These are phyloP conservation scores for Phalaenopsis hybrid DNA, from an alignment of 116 monocot species.

Conservation along the genomic window DNA sequence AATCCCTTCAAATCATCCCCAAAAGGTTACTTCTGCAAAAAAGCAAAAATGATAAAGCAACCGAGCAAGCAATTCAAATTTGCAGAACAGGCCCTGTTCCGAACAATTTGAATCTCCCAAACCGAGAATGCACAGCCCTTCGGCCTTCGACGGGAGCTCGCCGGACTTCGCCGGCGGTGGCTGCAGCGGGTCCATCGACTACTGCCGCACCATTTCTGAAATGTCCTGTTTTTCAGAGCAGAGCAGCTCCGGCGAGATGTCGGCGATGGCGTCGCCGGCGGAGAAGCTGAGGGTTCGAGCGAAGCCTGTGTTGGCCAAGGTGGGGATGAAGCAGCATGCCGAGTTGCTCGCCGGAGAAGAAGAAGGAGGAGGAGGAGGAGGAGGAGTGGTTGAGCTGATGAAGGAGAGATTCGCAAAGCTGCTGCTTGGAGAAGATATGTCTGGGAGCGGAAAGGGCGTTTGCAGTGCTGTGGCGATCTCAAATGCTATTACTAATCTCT, in stretches of 20 bases:
- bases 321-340: conserved; percentile 36
- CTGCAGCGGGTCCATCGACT: conserved; percentile 30
- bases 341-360: not conserved
- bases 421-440: conserved; percentile 87
- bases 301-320: conserved; percentile 26
- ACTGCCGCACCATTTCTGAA: conserved; percentile 63
- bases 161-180: conserved; percentile 10
- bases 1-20: not conserved
- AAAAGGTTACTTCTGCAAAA: not conserved
- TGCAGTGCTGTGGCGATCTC: conserved; percentile 74
- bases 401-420: conserved; percentile 90
- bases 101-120: not conserved
- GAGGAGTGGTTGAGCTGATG: conserved; percentile 48
- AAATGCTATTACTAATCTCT: conserved; percentile 91
- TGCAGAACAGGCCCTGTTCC: not conserved
- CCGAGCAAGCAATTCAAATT: not conserved
- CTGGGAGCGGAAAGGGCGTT: conserved; percentile 75
- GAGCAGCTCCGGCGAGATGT: conserved; percentile 34
- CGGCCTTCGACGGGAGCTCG: conserved; percentile 30
- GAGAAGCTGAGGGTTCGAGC: conserved; percentile 19
- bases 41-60: not conserved
- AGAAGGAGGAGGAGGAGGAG: not conserved
- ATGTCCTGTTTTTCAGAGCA: conserved; percentile 56
- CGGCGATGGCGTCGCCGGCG: conserved; percentile 23
- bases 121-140: conserved; percentile 27